These are phyloP conservation scores for Medicago lupulina DNA, from an alignment of 306 rosid species.

Conservation along the genomic window DNA sequence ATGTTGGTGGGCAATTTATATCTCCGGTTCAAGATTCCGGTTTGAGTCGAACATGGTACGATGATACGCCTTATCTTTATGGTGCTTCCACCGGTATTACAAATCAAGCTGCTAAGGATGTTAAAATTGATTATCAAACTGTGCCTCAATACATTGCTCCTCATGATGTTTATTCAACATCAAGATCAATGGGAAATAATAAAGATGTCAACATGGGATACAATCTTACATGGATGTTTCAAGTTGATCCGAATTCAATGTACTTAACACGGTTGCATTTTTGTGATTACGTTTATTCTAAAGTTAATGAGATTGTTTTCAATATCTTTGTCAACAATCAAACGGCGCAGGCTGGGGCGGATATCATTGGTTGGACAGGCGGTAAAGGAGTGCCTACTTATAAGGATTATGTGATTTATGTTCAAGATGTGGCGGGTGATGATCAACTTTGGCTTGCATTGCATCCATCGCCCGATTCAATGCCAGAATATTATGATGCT, in stretches of 20 bases:
- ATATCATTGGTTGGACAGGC: slow-evolving; percentile 53
- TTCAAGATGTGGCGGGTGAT: slow-evolving; percentile 4
- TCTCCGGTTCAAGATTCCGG: slow-evolving; percentile 53
- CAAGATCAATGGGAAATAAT: slow-evolving; percentile 50
- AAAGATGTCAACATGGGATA: slow-evolving; percentile 42
- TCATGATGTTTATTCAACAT: slow-evolving; percentile 41
- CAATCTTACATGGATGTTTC: slow-evolving; percentile 62
- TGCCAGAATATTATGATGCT: slow-evolving; percentile 53
- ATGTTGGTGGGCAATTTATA: slow-evolving; percentile 61
- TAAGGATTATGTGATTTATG: slow-evolving; percentile 49
- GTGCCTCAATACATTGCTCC: slow-evolving; percentile 56
- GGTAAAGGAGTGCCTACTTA: slow-evolving; percentile 46
- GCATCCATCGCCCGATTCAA: slow-evolving; percentile 38
- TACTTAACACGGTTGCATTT: slow-evolving; percentile 58
- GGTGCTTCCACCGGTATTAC: slow-evolving; percentile 52
- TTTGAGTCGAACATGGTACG: slow-evolving; percentile 55
- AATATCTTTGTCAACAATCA: slow-evolving; percentile 54
- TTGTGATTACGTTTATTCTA: slow-evolving; percentile 45
- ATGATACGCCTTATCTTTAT: slow-evolving; percentile 53
- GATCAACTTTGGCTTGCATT: slow-evolving; percentile 55
- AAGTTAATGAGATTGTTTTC: slow-evolving; percentile 50
- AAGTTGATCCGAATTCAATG: slow-evolving; percentile 54
- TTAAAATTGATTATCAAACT: slow-evolving; percentile 36
- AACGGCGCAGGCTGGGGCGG: slow-evolving; percentile 48
- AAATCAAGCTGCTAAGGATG: slow-evolving; percentile 23